Base-by-base conservation (phyloP, 345 rosid genomes). In the Lagerstroemia speciosa region DNA sequence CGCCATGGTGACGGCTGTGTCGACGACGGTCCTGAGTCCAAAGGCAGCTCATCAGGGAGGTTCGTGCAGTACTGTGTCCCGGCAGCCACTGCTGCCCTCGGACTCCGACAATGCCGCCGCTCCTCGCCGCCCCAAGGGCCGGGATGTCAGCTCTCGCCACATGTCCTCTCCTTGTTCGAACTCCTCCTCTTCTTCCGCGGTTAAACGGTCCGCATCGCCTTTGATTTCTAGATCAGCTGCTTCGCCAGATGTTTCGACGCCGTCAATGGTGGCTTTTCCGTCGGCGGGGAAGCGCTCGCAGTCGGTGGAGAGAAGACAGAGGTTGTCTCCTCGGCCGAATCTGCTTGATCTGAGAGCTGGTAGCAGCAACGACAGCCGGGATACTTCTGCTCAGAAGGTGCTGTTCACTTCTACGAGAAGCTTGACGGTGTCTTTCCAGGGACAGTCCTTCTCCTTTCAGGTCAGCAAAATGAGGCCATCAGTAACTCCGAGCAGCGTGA, bases 401-500 rank as follows among this genome's bases (percentile, higher is more conserved):
- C 75, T 87, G 71, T 82, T 93, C 70, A 89, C 96, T 79, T 93
- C 97, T 12, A 81, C 98, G 0, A 74, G 98, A 75, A 93, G 96
- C 66, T 81, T 93, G 71, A 85, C 96, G 36, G 97, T 93, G 72
- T 86, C 98, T 0, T 93, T 93, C 67, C 98, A 91, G 83, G 98
- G 98, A 0, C 91, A 87, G 74, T 75, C 90, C 55, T 93, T 87
- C 82, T 91, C 96, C 43, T 91, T 93, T 62, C 97, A 96, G 71
- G 81, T 89, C 74, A 86, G 96, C 64, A 93, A 83, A 77, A 85
- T 88, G 60, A 93, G 86, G 75, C 84, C 89, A 31, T 68, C 82
- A 65, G 41, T 84, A 8, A 69, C 79, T 32, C 80, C 81, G 30
- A 71, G 69, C 74, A 68, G 70, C 53, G 75, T 71, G 72, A 78